phyloP scores from a whole-genome alignment of 306 rosid genomes.

The Spatholobus suberectus region DNA sequence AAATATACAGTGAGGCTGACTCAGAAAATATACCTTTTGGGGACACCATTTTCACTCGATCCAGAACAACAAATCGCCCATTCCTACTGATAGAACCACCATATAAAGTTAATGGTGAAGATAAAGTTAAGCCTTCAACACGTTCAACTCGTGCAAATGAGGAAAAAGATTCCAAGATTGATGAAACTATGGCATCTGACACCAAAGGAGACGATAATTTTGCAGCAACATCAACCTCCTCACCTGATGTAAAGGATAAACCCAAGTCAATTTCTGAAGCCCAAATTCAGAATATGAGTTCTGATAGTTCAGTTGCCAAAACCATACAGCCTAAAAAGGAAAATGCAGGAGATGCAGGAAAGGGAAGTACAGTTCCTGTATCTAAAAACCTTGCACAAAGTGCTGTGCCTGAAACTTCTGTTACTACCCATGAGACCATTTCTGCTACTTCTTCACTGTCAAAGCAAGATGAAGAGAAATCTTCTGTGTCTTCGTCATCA shows the following conservation, averaged over 20 bases:
- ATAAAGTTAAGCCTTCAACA: conserved; percentile 66
- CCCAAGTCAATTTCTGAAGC: conserved; percentile 52
- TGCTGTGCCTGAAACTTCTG: conserved; percentile 43
- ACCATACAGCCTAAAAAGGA: conserved; percentile 57
- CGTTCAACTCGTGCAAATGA: conserved; percentile 60
- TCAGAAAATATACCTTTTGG: conserved; percentile 81
- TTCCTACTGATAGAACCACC: conserved; percentile 80
- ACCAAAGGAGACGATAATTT: conserved; percentile 57
- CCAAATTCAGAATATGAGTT: conserved; percentile 38
- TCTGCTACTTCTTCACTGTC: conserved; percentile 48
- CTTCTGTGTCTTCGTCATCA: conserved; percentile 45
- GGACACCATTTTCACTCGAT: conserved; percentile 66
- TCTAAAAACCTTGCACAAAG: conserved; percentile 47
- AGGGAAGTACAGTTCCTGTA: conserved; percentile 47
- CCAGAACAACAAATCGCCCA: conserved; percentile 66
- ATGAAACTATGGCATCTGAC: conserved; percentile 51
- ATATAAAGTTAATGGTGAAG: conserved; percentile 79
- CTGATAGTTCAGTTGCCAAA: conserved; percentile 55
- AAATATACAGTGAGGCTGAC: conserved; percentile 71
- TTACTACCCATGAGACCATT: conserved; percentile 44
- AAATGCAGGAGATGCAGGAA: conserved; percentile 49
- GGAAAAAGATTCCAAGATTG: conserved; percentile 69
- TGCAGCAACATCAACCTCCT: conserved; percentile 45
- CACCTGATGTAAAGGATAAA: conserved; percentile 46
- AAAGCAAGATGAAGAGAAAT: conserved; percentile 70